phyloP scores from a whole-genome alignment of 73 alveolate genomes.

The Symbiodinium natans region DNA sequence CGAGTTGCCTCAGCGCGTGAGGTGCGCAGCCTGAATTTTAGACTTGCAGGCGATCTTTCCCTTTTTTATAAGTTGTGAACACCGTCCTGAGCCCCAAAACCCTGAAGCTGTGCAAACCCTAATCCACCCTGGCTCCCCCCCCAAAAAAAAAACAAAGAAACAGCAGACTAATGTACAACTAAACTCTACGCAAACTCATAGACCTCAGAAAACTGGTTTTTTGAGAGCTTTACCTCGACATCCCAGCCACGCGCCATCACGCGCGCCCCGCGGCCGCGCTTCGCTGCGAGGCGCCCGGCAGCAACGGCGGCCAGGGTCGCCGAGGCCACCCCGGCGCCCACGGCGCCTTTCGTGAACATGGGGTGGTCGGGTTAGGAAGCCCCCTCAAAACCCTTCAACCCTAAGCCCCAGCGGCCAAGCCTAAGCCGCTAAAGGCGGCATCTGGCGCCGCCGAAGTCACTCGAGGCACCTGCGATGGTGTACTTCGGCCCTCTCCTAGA shows the following conservation, averaged over 20 bases:
- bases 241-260: background rate
- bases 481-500: no score
- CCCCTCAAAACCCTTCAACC: background rate
- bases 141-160: background rate
- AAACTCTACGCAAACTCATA: background rate
- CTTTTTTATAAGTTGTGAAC: background rate
- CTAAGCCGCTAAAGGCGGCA: background rate
- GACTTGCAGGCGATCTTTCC: background rate
- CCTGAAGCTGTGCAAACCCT: background rate
- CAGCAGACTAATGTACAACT: background rate
- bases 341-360: background rate
- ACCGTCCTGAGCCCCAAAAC: no score
- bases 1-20: conserved; percentile 2
- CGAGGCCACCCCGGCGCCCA: conserved; percentile 35
- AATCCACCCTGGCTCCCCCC: background rate
- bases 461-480: background rate
- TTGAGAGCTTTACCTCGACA: background rate
- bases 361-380: background rate
- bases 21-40: background rate
- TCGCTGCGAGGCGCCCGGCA: conserved; percentile 14
- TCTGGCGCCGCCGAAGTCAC: background rate
- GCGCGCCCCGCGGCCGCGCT: conserved; percentile 21
- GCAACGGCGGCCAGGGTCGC: conserved; percentile 23
- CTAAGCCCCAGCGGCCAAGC: background rate
- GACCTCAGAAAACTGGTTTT: background rate